Percentiles rank a stretch among this genome's conserved stretches.
Conservation (phyloP, 148 eudicot species). For the Vaccinium darrowii region DNA sequence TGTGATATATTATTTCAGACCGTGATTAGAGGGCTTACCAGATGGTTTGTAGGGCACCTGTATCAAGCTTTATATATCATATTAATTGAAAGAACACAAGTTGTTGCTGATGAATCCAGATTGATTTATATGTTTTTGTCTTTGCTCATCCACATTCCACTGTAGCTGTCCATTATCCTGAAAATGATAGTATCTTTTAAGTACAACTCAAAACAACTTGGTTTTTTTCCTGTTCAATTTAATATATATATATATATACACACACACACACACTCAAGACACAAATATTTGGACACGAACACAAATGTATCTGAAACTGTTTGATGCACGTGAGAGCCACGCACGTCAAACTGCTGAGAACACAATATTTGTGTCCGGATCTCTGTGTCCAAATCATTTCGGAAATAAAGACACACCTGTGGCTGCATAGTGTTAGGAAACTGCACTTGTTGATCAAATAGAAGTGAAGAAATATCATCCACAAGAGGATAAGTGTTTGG, state of each 20-base stretch:
- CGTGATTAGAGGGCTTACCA: conserved; percentile 25
- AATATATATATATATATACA: not conserved
- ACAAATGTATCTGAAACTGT: too few species aligned
- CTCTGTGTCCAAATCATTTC: too few species aligned
- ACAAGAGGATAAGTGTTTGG: conserved; percentile 25
- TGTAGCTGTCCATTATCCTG: conserved; percentile 35
- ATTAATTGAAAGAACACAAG: conserved; percentile 31
- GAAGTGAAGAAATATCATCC: not conserved
- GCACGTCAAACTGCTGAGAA: too few species aligned
- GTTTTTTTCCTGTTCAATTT: not conserved
- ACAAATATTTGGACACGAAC: too few species aligned
- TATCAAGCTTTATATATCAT: conserved; percentile 2
- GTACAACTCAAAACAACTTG: not conserved
- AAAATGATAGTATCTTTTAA: conserved; percentile 13
- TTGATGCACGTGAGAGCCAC: too few species aligned
- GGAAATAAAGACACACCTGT: conserved; percentile 21
- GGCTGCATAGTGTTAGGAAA: conserved; percentile 15
- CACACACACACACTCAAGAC: too few species aligned
- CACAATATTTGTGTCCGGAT: too few species aligned
- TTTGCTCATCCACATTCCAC: conserved; percentile 36
- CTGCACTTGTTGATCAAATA: conserved; percentile 25
- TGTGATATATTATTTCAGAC: conserved; percentile 7
- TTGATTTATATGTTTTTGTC: conserved; percentile 34
- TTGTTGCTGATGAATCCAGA: conserved; percentile 27
- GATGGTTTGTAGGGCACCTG: conserved; percentile 24